Evolutionary conservation across 1,284 basidiomycete species (phyloP).

Genomic region (Megacollybia platyphylla): DNA sequence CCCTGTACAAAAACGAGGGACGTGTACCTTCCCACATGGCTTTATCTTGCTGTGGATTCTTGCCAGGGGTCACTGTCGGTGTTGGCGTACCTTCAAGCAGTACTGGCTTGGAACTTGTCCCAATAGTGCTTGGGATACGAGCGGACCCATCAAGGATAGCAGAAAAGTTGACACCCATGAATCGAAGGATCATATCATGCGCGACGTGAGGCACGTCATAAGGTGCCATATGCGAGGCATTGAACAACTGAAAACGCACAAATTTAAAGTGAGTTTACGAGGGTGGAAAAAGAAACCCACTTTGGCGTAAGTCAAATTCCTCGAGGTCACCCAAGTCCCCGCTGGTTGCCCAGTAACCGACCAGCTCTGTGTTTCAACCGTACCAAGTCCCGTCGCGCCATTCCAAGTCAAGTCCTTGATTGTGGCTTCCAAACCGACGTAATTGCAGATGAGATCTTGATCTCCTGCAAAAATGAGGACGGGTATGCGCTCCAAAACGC

Average conservation of each 20-base stretch:
- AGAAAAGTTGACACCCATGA: constrained; percentile 84
- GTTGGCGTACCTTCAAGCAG: constrained; percentile 29
- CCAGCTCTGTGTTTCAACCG: constrained; percentile 70
- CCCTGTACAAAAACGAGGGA: not conserved
- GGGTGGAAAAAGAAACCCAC: constrained; percentile 20
- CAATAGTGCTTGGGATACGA: constrained; percentile 65
- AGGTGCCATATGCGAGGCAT: constrained; percentile 91
- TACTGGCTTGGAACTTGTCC: constrained; percentile 48
- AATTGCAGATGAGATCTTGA: constrained; percentile 94
- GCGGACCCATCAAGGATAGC: constrained; percentile 67
- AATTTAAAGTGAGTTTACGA: not conserved
- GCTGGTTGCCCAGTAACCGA: constrained; percentile 66
- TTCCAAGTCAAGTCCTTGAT: constrained; percentile 81
- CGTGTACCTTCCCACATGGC: constrained; percentile 73
- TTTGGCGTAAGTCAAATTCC: constrained; percentile 92
- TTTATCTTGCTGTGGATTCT: constrained; percentile 62
- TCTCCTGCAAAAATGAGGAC: constrained; percentile 93
- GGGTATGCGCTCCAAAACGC: constrained; percentile 66
- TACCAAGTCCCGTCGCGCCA: constrained; percentile 73
- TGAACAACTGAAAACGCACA: constrained; percentile 45
- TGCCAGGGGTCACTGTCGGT: constrained; percentile 21
- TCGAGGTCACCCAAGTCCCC: constrained; percentile 82
- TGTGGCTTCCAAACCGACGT: constrained; percentile 81
- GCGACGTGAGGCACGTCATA: constrained; percentile 82
- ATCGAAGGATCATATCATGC: constrained; percentile 97